Percentiles rank a stretch among this genome's conserved stretches.
Conservation (phyloP, 495 filamentous ascomycete genomes). For the Thozetella sp. region DNA sequence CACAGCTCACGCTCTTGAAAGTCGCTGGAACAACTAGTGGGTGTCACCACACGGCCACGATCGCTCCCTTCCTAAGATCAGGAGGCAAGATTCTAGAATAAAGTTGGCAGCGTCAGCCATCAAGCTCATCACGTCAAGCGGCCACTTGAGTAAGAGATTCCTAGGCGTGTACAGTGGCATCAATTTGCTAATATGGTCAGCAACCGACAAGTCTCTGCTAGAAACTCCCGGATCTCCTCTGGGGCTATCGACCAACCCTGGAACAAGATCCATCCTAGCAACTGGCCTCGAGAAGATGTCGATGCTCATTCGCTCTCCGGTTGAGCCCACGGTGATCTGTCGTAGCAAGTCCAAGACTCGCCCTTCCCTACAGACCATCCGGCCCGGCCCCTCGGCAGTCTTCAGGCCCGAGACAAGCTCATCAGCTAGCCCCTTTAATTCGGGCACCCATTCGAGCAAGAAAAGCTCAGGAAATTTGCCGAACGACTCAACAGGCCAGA, state of each 20-base stretch:
- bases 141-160: background rate
- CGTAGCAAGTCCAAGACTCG: constrained; percentile 36
- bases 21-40: constrained; percentile 1
- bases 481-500: constrained; percentile 33
- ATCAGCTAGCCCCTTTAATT: constrained; percentile 4
- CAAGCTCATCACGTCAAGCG: background rate
- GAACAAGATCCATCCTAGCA: constrained; percentile 7
- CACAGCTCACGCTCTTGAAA: background rate
- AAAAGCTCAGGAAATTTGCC: constrained; percentile 12
- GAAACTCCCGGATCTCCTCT: background rate
- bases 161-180: too few relatives aligned
- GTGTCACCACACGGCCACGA: background rate
- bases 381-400: background rate
- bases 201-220: constrained; percentile 20
- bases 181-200: constrained; percentile 18
- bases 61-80: background rate
- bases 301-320: constrained; percentile 30
- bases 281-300: constrained; percentile 16
- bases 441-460: constrained; percentile 16
- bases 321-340: constrained; percentile 48
- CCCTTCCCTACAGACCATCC: constrained; percentile 23
- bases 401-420: background rate
- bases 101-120: background rate
- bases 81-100: background rate
- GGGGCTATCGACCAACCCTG: constrained; percentile 8